Evolutionary conservation across 371 early-diverging fungal genomes (phyloP), one percentile per base, ranked within the genome.

Genomic region (Coemansia sp.): DNA sequence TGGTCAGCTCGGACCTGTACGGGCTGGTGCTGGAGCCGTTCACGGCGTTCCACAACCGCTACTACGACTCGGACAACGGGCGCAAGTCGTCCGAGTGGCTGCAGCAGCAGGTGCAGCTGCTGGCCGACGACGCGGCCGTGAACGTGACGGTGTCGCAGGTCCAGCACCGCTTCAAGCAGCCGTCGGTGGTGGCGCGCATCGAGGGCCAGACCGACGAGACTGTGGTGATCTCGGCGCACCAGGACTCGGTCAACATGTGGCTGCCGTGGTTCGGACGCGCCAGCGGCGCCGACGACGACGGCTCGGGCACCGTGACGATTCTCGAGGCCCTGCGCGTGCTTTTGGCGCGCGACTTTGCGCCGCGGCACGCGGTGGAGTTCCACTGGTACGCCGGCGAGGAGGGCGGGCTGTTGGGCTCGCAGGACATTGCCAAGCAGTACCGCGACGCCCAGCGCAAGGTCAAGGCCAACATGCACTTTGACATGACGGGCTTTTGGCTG

Each of bases 361-460:
- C 95, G 14, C 71, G 81, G 43, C 81, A 90, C 56, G 85, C 94
- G 14, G 89, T 98, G 39, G 97, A 96, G 72, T 95, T 96, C 84
- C 97, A 95, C 78, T 98, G 93, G 92, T 96, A 93, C 66, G 88
- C 92, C 59, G 94, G 84, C 53, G 94, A 92, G 78, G 94, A 94
- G 72, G 91, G 80, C 48, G 94, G 94, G 26, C 83, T 96, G 9
- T 77, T 92, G 61, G 98, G 98, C n/a, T 91, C 91, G 26, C 93
- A 95, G 79, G 91, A 80, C 50, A 86, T 97, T 11, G 91, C 92
- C 11, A 67, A 81, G 33, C 65, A 77, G 16, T 97, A 95, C 77
- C 74, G 77, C 61, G 59, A 77, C 16, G 76, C 79, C 35, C 78
- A 77, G 11, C 80, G 76, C 49, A 79, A 81, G n/a, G 88, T 94